Base-by-base conservation (phyloP, 2,329 filamentous ascomycete species). In the Cladophialophora exuberans region DNA sequence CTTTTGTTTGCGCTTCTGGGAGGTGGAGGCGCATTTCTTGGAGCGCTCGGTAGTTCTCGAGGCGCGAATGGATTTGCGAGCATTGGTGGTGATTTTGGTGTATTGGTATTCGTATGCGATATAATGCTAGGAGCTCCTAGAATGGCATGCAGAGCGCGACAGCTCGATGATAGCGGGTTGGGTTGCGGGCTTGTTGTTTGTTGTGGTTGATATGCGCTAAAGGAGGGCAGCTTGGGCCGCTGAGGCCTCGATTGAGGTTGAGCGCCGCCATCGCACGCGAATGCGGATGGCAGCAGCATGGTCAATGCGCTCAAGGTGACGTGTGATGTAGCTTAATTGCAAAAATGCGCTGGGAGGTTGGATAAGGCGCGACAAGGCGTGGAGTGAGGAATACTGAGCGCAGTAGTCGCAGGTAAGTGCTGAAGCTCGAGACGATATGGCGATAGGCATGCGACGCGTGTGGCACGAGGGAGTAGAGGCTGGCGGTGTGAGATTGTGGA, bases 231-330 rank as follows among this genome's bases (percentile, higher is more conserved):
- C 44, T 60, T 59, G 11, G 62, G 62, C 38, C 62, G 42, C 25
- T 54, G 49, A 22, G 56, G 52, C 20, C 46, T 45, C 28, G 31
- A 31, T 17, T 60, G 48, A 30, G 47, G 57, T 49, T 49, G 65
- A 51, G 54, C 66, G 69, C 64, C 59, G 30, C 51, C 57, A 28
- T 77, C 74, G 70, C 75, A 76, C 53, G 73, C 65, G 45, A 77
- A 65, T 26, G 75, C 75, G 6, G 75, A 77, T 54, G 74, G 75
- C 54, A 77, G 73, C 43, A 77, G 63, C 75, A 77, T 66, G 53
- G 43, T 46, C 43, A 57, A 51, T 55, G 54, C 58, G 48, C 43
- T 13, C 15, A 13, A 50, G 33, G 42, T 52, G 42, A 44, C 43
- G 44, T 44, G 54, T n/a, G 6, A 11, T 45, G 50, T 26, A 18